phyloP scores from a whole-genome alignment of 2,329 filamentous ascomycete species.

The Parastagonospora nodorum region DNA sequence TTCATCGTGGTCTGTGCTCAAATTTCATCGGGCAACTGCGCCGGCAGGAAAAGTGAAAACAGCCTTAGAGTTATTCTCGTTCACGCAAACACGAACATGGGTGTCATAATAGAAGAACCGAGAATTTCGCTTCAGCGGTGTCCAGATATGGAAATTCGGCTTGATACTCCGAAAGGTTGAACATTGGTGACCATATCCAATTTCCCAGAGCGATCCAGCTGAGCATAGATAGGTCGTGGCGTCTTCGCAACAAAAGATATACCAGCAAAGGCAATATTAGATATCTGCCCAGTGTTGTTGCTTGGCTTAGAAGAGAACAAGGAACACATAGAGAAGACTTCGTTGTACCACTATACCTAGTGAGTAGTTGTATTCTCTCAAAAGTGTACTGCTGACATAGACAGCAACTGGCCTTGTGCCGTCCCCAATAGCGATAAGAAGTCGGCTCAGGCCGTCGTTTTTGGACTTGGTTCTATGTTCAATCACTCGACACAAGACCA shows the following conservation, averaged over 20 bases:
- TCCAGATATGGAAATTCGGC: slow-evolving; percentile 49
- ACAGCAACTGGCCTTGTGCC: slow-evolving; percentile 52
- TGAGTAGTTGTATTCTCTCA: slow-evolving; percentile 30
- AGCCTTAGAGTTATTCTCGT: not conserved
- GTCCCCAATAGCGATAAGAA: slow-evolving; percentile 30
- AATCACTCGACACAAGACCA: slow-evolving; percentile 59
- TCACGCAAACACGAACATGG: slow-evolving; percentile 2
- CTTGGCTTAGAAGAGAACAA: slow-evolving; percentile 55
- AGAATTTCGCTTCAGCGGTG: slow-evolving; percentile 48
- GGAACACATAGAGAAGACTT: slow-evolving; percentile 56
- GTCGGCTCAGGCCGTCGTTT: slow-evolving; percentile 58
- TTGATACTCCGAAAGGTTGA: slow-evolving; percentile 59
- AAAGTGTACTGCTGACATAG: slow-evolving; percentile 6
- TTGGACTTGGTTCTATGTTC: slow-evolving; percentile 64
- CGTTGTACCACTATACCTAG: slow-evolving; percentile 63
- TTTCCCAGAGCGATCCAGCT: slow-evolving; percentile 1
- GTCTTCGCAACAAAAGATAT: slow-evolving; percentile 57
- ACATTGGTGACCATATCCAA: slow-evolving; percentile 1
- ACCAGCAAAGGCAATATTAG: slow-evolving; percentile 55
- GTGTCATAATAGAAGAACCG: slow-evolving; percentile 5
- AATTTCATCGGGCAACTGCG: not conserved
- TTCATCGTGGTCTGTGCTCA: slow-evolving; percentile 1
- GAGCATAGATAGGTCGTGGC: slow-evolving; percentile 53
- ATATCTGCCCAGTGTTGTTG: slow-evolving; percentile 59
- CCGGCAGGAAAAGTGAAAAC: not conserved